These are phyloP conservation scores for Hypoxylon trugodes DNA, from an alignment of 495 filamentous ascomycete genomes.

Conservation along the genomic window DNA sequence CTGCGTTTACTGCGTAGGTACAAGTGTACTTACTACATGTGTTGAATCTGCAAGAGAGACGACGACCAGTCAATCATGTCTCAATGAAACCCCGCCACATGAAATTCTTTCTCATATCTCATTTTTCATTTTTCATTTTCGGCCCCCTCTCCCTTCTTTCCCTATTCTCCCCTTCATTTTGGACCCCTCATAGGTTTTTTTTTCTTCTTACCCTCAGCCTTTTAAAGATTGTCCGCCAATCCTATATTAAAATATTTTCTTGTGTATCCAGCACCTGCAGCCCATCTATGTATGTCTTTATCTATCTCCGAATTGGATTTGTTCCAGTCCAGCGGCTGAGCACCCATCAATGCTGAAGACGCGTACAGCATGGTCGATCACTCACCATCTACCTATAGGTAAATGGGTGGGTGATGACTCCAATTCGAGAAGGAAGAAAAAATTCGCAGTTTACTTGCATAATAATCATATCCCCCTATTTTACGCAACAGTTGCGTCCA, in stretches of 20 bases:
- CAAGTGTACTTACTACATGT: neutral
- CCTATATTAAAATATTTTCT: constrained; percentile 11
- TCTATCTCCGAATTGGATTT: constrained; percentile 24
- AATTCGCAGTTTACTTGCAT: constrained; percentile 27
- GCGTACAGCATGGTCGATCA: constrained; percentile 23
- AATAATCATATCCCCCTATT: constrained; percentile 4
- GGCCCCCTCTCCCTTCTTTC: constrained; percentile 9
- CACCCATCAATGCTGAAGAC: constrained; percentile 10
- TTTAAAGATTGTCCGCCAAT: neutral
- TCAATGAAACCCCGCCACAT: constrained; percentile 41
- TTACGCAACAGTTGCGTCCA: constrained; percentile 23
- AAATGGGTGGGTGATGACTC: constrained; percentile 11
- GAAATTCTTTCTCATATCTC: constrained; percentile 18
- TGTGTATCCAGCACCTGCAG: constrained; percentile 32
- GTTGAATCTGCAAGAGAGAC: constrained; percentile 19
- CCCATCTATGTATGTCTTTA: constrained; percentile 10
- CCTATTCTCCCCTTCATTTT: neutral
- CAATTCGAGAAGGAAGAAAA: constrained; percentile 17
- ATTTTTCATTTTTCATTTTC: constrained; percentile 12
- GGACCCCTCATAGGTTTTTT: constrained; percentile 13
- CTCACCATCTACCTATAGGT: neutral
- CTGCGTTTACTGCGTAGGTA: no score
- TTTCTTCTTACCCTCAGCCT: constrained; percentile 6
- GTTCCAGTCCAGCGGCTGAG: constrained; percentile 13
- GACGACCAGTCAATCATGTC: constrained; percentile 24